Percentiles rank a stretch among this genome's conserved stretches.
Evolutionary conservation across 441 rosid species (phyloP).

Genomic region (Populus hybrid): DNA sequence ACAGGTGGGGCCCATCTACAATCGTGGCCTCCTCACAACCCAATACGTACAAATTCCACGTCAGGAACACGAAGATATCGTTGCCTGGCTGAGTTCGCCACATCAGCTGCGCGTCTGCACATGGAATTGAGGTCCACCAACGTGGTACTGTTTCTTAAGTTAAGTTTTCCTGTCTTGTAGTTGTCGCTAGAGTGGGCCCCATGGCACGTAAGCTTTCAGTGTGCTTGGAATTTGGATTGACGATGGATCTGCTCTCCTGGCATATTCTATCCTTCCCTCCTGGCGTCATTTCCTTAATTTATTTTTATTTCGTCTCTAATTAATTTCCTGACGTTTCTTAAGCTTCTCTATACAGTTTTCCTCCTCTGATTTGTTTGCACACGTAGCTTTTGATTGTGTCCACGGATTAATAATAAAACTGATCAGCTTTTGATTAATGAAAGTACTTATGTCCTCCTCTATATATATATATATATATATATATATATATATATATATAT

Average conservation of each 20-base stretch:
- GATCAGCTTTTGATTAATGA: no score
- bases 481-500: no score
- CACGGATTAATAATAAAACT: no score
- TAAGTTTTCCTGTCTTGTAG: background rate
- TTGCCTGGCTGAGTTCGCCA: slow-evolving; percentile 18
- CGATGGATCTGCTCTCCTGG: background rate
- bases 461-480: no score
- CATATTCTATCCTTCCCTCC: background rate
- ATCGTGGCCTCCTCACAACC: background rate
- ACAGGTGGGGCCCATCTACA: background rate
- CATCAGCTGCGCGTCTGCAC: background rate
- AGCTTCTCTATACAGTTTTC: no score
- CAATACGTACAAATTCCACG: slow-evolving; percentile 4
- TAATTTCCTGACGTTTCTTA: no score
- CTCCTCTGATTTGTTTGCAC: no score
- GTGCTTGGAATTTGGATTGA: background rate
- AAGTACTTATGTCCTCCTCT: no score
- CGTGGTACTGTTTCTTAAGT: background rate
- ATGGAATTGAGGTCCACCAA: background rate
- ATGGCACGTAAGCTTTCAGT: background rate
- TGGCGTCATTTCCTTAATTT: background rate
- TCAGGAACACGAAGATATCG: slow-evolving; percentile 1
- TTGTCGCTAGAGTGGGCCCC: background rate
- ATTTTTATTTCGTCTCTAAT: no score
- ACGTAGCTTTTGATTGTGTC: no score